Conservation (phyloP, 495 filamentous ascomycete genomes). For the Penicillium diatomitis region DNA sequence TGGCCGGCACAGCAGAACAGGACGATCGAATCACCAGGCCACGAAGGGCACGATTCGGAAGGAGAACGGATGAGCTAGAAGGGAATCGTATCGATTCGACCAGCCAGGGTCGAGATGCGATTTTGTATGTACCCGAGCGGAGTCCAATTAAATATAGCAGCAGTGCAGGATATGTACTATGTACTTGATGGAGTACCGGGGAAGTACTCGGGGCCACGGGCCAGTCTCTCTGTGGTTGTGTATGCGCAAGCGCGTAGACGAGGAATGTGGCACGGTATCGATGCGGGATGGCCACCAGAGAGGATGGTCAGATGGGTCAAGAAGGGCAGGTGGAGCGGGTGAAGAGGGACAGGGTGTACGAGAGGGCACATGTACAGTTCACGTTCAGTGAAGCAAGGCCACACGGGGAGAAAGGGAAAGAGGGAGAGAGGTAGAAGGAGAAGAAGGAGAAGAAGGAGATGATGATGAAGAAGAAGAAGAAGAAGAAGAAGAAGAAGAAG, state of each 20-base stretch:
- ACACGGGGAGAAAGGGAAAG: not conserved
- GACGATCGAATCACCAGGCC: too few relatives aligned
- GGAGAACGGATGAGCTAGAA: not conserved
- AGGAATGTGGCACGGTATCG: too few relatives aligned
- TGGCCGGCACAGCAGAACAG: too few relatives aligned
- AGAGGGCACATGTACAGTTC: not conserved
- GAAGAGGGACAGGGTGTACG: not conserved
- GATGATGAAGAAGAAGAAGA: not conserved
- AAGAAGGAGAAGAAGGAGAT: not conserved
- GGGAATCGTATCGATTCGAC: not conserved
- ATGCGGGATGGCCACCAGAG: too few relatives aligned
- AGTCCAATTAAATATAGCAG: too few relatives aligned
- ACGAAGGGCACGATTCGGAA: not conserved
- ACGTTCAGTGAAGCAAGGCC: not conserved
- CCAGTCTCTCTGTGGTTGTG: too few relatives aligned
- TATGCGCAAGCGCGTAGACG: too few relatives aligned
- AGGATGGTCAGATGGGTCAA: not conserved
- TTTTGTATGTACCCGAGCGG: too few relatives aligned
- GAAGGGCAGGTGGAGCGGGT: not conserved
- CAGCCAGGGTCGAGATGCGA: not conserved
- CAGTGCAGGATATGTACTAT: too few relatives aligned
- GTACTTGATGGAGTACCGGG: too few relatives aligned
- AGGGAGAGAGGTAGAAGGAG: not conserved
- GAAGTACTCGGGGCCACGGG: too few relatives aligned
- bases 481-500: not conserved